Conservation (phyloP, 2,329 filamentous ascomycete genomes). For the Phaeosphaeria sp. region DNA sequence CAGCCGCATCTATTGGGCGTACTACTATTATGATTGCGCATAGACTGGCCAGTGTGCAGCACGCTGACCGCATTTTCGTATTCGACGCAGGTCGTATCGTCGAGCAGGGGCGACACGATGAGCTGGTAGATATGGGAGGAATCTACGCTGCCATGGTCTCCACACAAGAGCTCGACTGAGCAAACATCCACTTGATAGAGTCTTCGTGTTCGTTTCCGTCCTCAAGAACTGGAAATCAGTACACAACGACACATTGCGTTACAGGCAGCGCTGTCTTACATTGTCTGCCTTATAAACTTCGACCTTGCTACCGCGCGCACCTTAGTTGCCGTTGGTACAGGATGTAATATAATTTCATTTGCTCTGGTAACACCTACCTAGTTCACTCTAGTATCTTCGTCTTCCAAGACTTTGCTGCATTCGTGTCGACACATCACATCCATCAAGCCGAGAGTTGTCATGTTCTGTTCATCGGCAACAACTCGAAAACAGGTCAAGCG, state of each 20-base stretch:
- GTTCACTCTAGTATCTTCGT: background rate
- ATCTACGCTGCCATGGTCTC: constrained; percentile 47
- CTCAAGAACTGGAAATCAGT: background rate
- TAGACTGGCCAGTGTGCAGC: constrained; percentile 76
- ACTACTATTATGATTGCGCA: constrained; percentile 81
- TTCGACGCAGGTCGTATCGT: constrained; percentile 70
- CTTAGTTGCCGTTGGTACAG: background rate
- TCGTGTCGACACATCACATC: background rate
- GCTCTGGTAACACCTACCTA: background rate
- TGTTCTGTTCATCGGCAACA: background rate
- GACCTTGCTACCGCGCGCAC: background rate
- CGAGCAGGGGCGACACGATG: constrained; percentile 67
- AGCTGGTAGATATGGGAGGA: constrained; percentile 56
- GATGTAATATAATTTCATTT: constrained; percentile 1
- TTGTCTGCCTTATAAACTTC: background rate
- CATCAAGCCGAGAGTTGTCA: background rate
- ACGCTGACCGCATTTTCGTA: constrained; percentile 81
- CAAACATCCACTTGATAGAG: background rate
- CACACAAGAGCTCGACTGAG: constrained; percentile 43
- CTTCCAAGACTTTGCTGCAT: background rate
- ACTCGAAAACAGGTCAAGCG: constrained; percentile 13
- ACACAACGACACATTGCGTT: background rate
- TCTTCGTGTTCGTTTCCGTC: background rate
- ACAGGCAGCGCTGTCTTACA: background rate
- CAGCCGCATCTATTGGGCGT: constrained; percentile 49